These are phyloP conservation scores for Hemerocallis citrina DNA, from an alignment of 106 monocot species.

Conservation along the genomic window DNA sequence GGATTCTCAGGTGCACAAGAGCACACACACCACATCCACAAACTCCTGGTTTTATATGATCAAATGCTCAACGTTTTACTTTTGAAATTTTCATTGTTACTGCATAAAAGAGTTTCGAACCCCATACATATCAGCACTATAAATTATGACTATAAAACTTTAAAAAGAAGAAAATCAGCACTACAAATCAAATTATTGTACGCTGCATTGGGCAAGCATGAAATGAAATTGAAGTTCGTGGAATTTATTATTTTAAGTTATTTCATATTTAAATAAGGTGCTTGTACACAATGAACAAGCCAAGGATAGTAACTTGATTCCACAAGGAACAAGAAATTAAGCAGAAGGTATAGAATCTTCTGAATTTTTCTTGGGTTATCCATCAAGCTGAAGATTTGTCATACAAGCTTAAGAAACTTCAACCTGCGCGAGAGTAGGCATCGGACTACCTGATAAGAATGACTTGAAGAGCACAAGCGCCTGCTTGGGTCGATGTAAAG, in stretches of 20 bases:
- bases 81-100: background rate
- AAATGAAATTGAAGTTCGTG: too few species aligned
- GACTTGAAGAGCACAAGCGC: conserved; percentile 65
- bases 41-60: too few species aligned
- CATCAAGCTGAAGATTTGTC: background rate
- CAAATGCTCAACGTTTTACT: too few species aligned
- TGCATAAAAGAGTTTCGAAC: background rate
- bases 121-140: background rate
- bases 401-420: background rate
- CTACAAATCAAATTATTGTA: too few species aligned
- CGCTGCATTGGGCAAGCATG: too few species aligned
- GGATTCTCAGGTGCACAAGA: too few species aligned
- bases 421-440: conserved; percentile 31
- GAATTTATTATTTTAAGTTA: too few species aligned
- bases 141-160: background rate
- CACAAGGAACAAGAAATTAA: too few species aligned
- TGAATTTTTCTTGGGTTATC: background rate
- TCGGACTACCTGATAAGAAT: conserved; percentile 66
- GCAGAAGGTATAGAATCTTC: too few species aligned
- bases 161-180: background rate
- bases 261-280: background rate
- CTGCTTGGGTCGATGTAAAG: conserved; percentile 72
- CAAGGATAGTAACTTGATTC: too few species aligned
- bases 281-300: background rate
- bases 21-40: too few species aligned